Conservation (phyloP, 805 yeast species). For the Teunomyces lycoperdinae region DNA sequence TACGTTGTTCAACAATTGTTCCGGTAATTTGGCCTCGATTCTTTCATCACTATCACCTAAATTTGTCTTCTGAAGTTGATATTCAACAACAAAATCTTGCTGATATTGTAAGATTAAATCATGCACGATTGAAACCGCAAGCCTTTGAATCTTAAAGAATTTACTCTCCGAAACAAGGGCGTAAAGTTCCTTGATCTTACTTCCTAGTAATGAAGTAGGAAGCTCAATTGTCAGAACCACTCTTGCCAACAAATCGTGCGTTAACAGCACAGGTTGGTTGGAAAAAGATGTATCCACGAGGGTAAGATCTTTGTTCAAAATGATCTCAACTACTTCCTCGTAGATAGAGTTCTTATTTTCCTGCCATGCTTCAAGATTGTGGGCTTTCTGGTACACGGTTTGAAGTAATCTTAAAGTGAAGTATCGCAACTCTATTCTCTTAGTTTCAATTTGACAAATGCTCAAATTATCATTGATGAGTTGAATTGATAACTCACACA, state of each 20-base stretch:
- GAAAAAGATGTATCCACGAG: slow-evolving; percentile 23
- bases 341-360: slow-evolving; percentile 35
- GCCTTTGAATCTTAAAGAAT: slow-evolving; percentile 37
- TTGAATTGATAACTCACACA: slow-evolving; percentile 35
- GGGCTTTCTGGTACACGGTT: slow-evolving; percentile 1
- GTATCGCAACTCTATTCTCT: slow-evolving; percentile 44
- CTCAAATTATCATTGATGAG: slow-evolving; percentile 46
- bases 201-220: slow-evolving; percentile 25
- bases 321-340: slow-evolving; percentile 44
- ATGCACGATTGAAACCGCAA: slow-evolving; percentile 39
- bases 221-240: slow-evolving; percentile 20
- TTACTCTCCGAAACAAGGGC: slow-evolving; percentile 20
- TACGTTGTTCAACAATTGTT: slow-evolving; percentile 6
- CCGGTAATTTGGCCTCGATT: slow-evolving; percentile 38
- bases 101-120: slow-evolving; percentile 45
- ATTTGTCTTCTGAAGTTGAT: slow-evolving; percentile 48
- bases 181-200: slow-evolving; percentile 35
- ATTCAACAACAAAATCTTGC: slow-evolving; percentile 60
- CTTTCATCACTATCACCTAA: slow-evolving; percentile 23
- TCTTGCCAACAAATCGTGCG: slow-evolving; percentile 35
- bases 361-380: slow-evolving; percentile 22
- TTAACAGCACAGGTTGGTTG: slow-evolving; percentile 26
- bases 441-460: slow-evolving; percentile 35
- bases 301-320: slow-evolving; percentile 25
- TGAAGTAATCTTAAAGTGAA: slow-evolving; percentile 40